A percentile compares a stretch with the other conserved stretches of the same genome.
Evolutionary conservation across 495 filamentous ascomycete genomes (phyloP).

Genomic region (Pyrenula massariospora): DNA sequence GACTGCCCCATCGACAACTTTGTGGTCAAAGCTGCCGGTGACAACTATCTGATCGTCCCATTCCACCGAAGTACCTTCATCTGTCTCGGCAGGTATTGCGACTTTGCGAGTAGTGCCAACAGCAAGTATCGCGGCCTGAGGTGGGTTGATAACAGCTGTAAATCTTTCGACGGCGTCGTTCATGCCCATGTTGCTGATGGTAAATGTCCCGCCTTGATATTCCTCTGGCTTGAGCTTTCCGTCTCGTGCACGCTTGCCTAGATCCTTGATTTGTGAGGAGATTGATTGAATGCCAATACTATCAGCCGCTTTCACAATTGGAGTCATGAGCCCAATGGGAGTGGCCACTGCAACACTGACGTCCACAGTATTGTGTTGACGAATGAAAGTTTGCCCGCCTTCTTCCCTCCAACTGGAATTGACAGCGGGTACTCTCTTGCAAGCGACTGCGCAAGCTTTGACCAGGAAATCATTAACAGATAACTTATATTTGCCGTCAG

Average conservation of each 20-base stretch:
- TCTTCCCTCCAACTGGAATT: constrained; percentile 87
- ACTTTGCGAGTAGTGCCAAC: constrained; percentile 94
- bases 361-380: constrained; percentile 83
- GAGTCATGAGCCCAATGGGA: constrained; percentile 89
- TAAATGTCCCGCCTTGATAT: constrained; percentile 98
- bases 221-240: constrained; percentile 99
- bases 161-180: constrained; percentile 93
- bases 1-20: constrained; percentile 85
- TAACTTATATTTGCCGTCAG: constrained; percentile 93
- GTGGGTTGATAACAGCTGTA: constrained; percentile 99
- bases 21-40: constrained; percentile 95
- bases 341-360: constrained; percentile 92
- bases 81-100: constrained; percentile 71
- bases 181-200: constrained; percentile 99
- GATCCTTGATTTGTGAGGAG: constrained; percentile 80
- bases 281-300: constrained; percentile 75
- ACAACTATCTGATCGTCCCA: constrained; percentile 97
- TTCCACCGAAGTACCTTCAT: constrained; percentile 70
- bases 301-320: constrained; percentile 83
- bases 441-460: constrained; percentile 84
- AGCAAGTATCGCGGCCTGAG: constrained; percentile 90
- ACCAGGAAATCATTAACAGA: constrained; percentile 99
- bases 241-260: constrained; percentile 89
- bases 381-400: constrained; percentile 67
- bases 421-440: constrained; percentile 84